Evolutionary conservation across 192 early-diverging fungal species (phyloP).

Genomic region (Coemansia sp.): DNA sequence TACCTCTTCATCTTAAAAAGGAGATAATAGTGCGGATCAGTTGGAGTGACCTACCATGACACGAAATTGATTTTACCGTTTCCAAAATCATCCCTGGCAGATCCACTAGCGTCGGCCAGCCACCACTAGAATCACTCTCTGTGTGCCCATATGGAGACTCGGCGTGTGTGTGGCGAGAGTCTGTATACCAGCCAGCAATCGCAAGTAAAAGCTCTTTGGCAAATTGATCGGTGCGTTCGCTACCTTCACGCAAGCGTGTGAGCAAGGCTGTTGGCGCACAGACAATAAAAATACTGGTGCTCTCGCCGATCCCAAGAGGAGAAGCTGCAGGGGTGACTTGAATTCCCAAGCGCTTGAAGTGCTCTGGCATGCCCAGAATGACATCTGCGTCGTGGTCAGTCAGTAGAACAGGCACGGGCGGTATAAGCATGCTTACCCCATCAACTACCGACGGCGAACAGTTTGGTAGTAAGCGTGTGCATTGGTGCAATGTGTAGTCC

Average conservation of each 20-base stretch:
- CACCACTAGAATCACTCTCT: neutral
- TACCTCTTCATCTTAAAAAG: neutral
- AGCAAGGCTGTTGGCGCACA: slow-evolving; percentile 34
- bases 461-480: slow-evolving; percentile 3
- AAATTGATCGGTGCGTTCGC: slow-evolving; percentile 8
- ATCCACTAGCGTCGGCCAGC: slow-evolving; percentile 37
- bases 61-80: slow-evolving; percentile 36
- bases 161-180: neutral
- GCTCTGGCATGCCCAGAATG: neutral
- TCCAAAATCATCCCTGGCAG: slow-evolving; percentile 28
- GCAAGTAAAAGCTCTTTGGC: slow-evolving; percentile 29
- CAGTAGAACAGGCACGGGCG: slow-evolving; percentile 20
- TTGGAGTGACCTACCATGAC: slow-evolving; percentile 21
- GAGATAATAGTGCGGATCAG: neutral
- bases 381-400: slow-evolving; percentile 14
- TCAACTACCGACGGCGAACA: slow-evolving; percentile 15
- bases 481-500: slow-evolving; percentile 4
- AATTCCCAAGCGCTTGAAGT: slow-evolving; percentile 28
- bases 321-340: neutral
- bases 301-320: too few species aligned
- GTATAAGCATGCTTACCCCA: slow-evolving; percentile 38
- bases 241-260: slow-evolving; percentile 21
- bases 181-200: slow-evolving; percentile 14
- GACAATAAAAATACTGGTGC: neutral
- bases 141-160: neutral